phyloP scores from a whole-genome alignment of 2,329 filamentous ascomycete species.

The Microdochium nivale region DNA sequence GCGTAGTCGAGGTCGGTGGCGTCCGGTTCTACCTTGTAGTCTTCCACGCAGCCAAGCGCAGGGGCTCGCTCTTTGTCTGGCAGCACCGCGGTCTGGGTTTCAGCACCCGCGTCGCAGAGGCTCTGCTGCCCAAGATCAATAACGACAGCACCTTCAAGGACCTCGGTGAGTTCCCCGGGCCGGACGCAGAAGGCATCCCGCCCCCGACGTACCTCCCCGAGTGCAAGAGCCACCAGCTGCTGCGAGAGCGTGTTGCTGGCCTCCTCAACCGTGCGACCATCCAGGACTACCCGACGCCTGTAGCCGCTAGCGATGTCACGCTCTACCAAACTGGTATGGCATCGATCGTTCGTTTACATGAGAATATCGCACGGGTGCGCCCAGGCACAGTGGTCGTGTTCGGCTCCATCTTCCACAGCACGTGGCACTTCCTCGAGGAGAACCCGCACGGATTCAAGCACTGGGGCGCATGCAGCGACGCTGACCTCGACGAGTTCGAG shows the following conservation, averaged over 20 bases:
- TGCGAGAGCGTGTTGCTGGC: constrained; percentile 30
- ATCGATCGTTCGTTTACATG: constrained; percentile 34
- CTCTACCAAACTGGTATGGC: constrained; percentile 48
- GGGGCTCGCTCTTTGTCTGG: constrained; percentile 33
- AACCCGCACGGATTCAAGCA: constrained; percentile 34
- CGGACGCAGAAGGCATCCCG: constrained; percentile 11
- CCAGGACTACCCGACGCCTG: constrained; percentile 13
- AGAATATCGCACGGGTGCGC: constrained; percentile 24
- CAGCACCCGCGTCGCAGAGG: constrained; percentile 34
- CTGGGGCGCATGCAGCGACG: constrained; percentile 32
- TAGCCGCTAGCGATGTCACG: constrained; percentile 34
- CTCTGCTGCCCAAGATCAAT: constrained; percentile 28
- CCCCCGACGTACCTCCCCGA: constrained; percentile 30
- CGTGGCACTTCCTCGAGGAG: constrained; percentile 37
- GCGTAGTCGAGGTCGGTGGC: constrained; percentile 30
- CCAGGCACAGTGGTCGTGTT: constrained; percentile 31
- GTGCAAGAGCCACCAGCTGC: constrained; percentile 22
- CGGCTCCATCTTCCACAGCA: constrained; percentile 43
- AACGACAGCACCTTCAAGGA: constrained; percentile 21
- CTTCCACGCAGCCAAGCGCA: constrained; percentile 25
- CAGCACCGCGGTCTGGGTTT: constrained; percentile 35
- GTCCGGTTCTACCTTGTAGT: constrained; percentile 35
- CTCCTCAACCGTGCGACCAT: constrained; percentile 32
- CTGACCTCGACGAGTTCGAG: constrained; percentile 35
- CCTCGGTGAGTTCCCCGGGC: constrained; percentile 17